These are phyloP conservation scores for Amaranthus palmeri DNA, from an alignment of 148 eudicot species.

Conservation along the genomic window DNA sequence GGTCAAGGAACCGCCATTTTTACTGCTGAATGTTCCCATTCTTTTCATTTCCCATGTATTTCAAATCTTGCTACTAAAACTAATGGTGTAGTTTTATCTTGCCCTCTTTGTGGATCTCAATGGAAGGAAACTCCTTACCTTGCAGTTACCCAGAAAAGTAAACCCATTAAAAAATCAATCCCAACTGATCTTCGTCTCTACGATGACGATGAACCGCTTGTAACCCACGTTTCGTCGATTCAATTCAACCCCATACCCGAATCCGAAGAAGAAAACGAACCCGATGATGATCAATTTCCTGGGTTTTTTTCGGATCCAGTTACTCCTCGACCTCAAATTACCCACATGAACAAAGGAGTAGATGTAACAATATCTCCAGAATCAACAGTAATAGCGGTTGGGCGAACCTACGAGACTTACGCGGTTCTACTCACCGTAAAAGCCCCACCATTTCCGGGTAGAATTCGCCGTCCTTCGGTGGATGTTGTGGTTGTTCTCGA, in stretches of 20 bases:
- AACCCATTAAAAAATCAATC: not conserved
- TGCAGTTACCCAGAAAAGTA: conserved; percentile 16
- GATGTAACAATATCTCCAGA: conserved; percentile 55
- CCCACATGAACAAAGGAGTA: conserved; percentile 22
- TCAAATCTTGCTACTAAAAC: conserved; percentile 42
- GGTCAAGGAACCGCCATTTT: conserved; percentile 79
- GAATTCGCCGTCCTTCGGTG: conserved; percentile 41
- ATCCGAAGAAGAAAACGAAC: conserved; percentile 50
- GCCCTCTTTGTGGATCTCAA: conserved; percentile 62
- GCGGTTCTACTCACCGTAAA: conserved; percentile 49
- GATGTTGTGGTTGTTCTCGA: conserved; percentile 75
- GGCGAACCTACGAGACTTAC: conserved; percentile 59
- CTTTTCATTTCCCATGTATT: conserved; percentile 75
- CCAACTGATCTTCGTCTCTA: conserved; percentile 49
- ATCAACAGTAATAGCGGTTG: conserved; percentile 61
- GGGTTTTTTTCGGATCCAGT: conserved; percentile 45
- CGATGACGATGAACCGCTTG: conserved; percentile 86
- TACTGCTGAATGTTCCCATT: conserved; percentile 72
- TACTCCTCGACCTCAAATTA: conserved; percentile 8
- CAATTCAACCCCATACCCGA: conserved; percentile 76
- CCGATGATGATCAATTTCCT: conserved; percentile 38
- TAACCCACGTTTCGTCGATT: conserved; percentile 49
- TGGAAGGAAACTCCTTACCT: conserved; percentile 73
- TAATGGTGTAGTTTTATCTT: conserved; percentile 31
- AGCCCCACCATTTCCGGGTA: conserved; percentile 45